phyloP scores from a whole-genome alignment of 306 rosid species.

The Purshia tridentata region DNA sequence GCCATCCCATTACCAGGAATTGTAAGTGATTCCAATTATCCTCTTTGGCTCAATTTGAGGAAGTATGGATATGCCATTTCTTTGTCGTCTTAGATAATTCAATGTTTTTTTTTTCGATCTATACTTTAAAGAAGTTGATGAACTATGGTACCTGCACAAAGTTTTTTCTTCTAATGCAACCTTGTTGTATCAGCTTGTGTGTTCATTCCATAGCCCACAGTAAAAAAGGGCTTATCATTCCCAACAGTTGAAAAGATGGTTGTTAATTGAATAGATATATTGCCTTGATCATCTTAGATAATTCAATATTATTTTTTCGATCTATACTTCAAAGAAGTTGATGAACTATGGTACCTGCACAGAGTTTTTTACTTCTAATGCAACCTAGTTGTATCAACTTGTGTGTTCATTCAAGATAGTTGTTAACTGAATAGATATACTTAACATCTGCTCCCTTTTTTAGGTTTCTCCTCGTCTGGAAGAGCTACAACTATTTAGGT shows the following conservation, averaged over 20 bases:
- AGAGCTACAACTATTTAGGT: conserved; percentile 63
- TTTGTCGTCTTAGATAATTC: no score
- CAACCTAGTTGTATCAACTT: neutral
- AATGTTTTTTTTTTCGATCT: no score
- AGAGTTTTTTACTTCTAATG: neutral
- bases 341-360: neutral
- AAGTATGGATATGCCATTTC: no score
- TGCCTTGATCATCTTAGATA: no score
- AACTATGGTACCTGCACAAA: neutral
- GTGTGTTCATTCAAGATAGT: neutral
- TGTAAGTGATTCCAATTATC: no score
- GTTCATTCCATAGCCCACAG: neutral
- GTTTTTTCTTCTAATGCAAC: neutral
- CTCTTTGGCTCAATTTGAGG: neutral
- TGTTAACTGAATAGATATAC: neutral
- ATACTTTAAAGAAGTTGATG: neutral
- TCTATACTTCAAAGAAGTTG: neutral
- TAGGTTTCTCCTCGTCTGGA: conserved; percentile 78
- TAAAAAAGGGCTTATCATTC: conserved; percentile 44
- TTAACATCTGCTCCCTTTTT: conserved; percentile 9
- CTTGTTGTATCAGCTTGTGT: neutral
- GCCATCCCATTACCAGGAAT: no score
- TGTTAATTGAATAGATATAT: neutral
- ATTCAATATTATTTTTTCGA: neutral
- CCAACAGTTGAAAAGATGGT: no score